Base-by-base conservation (phyloP, 2,329 filamentous ascomycete species). In the Claviceps arundinis region DNA sequence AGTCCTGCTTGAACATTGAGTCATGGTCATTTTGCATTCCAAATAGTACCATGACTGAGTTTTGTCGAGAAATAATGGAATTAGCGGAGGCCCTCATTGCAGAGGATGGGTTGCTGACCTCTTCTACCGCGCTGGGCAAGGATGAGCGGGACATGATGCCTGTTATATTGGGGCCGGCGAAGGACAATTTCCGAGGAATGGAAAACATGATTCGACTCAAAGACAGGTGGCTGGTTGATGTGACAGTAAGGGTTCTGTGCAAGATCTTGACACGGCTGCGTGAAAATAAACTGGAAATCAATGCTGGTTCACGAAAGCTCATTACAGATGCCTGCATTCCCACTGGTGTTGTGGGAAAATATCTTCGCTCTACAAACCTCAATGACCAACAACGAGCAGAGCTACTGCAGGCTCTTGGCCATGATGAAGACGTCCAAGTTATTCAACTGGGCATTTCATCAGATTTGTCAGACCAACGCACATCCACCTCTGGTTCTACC, bases 11-110 rank as follows among this genome's bases (percentile, higher is more conserved):
- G 43, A 82, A 84, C 55, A 94, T 90, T 3, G 89, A 95, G 63
- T 71, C 73, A 11, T 98, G 93, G 93, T 89, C 88, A 57, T 72
- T 80, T 14, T 77, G 77, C 4, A 81, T 87, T 54, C 84, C 91
- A 49, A 93, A 89, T 63, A 69, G 74, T 19, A 74, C 80, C 51
- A 90, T 98, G 87, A 84, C 89, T 60, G 84, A 95, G 53, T 96
- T 97, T 61, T 96, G 90, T 63, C 84, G 93, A 58, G 89, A 95
- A 63, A 87, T 87, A 14, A 98, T 98, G 80, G 89, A 97, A 60
- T 87, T 95, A 62, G 90, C 91, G 0, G 87, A 95, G 62, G 77
- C 80, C 38, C 76, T 95, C 1, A 87, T 97, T 62, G 83, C 87
- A 42, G 84, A 95, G 59, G 93, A 94, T 64, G 84, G 82, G 49